Evolutionary conservation across 2,329 filamentous ascomycete species (phyloP), one percentile per base, ranked within the genome.

Genomic region (Sordariomycetes sp.): DNA sequence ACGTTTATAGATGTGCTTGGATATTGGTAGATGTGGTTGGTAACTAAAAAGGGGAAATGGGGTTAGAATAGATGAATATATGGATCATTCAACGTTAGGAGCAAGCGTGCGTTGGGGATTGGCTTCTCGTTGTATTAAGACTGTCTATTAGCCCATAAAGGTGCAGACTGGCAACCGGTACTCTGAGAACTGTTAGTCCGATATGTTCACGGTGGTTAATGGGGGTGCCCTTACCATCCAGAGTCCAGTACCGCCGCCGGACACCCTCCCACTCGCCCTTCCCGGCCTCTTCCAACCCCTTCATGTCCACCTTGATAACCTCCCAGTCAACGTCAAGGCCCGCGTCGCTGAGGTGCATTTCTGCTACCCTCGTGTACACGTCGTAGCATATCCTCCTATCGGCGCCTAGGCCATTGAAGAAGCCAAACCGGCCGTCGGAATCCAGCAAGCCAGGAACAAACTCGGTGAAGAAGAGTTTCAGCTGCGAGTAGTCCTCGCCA

Each of bases 321-420:
- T 85, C 79, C 90, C 90, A 97, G 56, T 91, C 87, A 1, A 92
- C 83, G 65, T 97, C 92, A 63, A 96, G 81, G 0, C 91, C 91
- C 10, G 90, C 90, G 63, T 97, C 91, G 61, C 86, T 82, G 24
- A 95, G 76, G 70, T 97, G 90, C 77, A 96, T 85, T 71, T 97
- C 92, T 1, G 89, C 86, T 2, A 97, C 89, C 68, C 88, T 90
- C 56, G 86, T 88, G 72, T 97, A 97, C 25, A 99, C 91, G 72
- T 97, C 94, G 70, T 97, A 97, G 71, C 90, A 96, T 60, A 97
- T 85, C 69, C 86, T 85, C 52, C 94, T 78, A 71, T 99, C 94
- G 2, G 94, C 94, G 0, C 94, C 94, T 59, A 97, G 82, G 0
- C 94, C 90, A 65, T 95, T 90, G 68, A 95, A 89, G 70, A 92